phyloP scores from a whole-genome alignment of 805 yeast genomes.

The Candida lessepsii region DNA sequence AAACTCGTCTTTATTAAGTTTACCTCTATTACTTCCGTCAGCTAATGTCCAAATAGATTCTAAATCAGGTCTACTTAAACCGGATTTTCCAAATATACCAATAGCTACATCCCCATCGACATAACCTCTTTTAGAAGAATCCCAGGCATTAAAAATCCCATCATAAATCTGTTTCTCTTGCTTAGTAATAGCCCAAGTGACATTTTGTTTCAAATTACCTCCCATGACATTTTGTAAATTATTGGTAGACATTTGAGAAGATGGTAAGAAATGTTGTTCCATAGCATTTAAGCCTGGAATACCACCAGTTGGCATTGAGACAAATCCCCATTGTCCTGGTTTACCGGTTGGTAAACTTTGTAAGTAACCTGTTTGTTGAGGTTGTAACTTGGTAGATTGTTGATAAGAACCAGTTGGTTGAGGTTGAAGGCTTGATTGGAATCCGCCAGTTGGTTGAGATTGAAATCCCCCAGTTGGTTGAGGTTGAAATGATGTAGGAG shows the following conservation, averaged over 20 bases:
- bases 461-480: constrained; percentile 24
- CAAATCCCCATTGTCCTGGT: constrained; percentile 83
- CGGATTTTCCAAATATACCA: constrained; percentile 85
- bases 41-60: constrained; percentile 90
- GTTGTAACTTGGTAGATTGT: constrained; percentile 56
- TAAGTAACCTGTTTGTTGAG: constrained; percentile 36
- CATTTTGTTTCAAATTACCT: constrained; percentile 48
- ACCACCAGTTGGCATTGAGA: constrained; percentile 65
- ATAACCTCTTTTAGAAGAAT: constrained; percentile 60
- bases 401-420: constrained; percentile 39
- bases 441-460: constrained; percentile 24
- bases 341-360: constrained; percentile 60
- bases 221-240: constrained; percentile 45
- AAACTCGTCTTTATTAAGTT: constrained; percentile 84
- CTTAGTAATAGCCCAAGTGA: constrained; percentile 80
- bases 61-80: constrained; percentile 78
- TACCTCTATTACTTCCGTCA: constrained; percentile 80
- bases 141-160: constrained; percentile 88
- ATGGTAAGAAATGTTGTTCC: constrained; percentile 67
- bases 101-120: constrained; percentile 82
- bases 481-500: constrained; percentile 10
- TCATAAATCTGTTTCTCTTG: constrained; percentile 86
- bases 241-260: constrained; percentile 34
- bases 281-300: constrained; percentile 68
- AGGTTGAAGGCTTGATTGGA: constrained; percentile 29